Base-by-base conservation (phyloP, 768 basidiomycete genomes). In the Leucocoprinus leucothites region DNA sequence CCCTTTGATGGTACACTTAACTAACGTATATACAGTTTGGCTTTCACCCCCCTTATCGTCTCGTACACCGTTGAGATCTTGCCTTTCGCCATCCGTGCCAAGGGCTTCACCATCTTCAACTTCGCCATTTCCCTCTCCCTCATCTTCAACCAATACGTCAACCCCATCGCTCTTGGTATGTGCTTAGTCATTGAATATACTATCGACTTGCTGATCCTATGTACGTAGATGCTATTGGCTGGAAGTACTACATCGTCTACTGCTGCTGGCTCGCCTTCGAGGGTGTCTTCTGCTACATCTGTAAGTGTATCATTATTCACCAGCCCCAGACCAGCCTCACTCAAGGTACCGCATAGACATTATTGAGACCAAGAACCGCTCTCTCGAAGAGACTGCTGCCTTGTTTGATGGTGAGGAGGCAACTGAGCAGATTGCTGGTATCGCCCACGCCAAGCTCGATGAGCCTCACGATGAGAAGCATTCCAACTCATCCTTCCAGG, bases 51-150 rank as follows among this genome's bases (percentile, higher is more conserved):
- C 8, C 85, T 94, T 57, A 86, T 92, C 61, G 86, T 93, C 53
- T 82, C 87, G 0, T 94, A 94, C 74, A 89, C 91, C 42, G 80
- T 94, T 59, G 94, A 96, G 70, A 94, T 95, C 70, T 73, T 94
- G 51, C 92, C 92, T 4, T 93, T 79, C 74, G 71, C 74, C 26
- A 75, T 94, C 54, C 91, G 92, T 68, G 91, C 91, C 60, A 94
- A 92, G 76, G 90, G 91, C 51, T 85, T 91, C 75, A 87, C 79
- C 60, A 64, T 93, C 53, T 90, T 93, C 78, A 88, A 83, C 71
- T 87, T 94, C 67, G 72, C 81, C 56, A 82, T 91, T 66, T 90
- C 89, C 11, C 61, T 87, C 53, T 80, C 91, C 5, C 83, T 94
- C 61, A 89, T 95, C 69, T 91, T 95, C 72, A 93, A 92, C 67